Evolutionary conservation across 306 rosid genomes (phyloP).

Genomic region (Quercus wislizeni): DNA sequence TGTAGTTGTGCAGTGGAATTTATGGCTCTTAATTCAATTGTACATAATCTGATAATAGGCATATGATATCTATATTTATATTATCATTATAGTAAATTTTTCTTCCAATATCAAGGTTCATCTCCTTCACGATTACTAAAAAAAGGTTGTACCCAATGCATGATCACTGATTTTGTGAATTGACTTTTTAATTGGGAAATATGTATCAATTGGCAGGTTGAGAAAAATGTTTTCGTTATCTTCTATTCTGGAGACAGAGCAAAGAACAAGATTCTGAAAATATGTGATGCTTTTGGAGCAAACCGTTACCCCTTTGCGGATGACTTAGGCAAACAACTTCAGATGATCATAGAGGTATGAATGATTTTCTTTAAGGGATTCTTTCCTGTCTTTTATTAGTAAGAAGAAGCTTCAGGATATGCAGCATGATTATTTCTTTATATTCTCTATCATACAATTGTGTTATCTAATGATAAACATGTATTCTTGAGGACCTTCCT

Average conservation of each 20-base stretch:
- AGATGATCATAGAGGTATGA: constrained; percentile 64
- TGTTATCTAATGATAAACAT: not conserved
- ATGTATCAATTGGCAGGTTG: constrained; percentile 46
- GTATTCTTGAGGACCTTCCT: not conserved
- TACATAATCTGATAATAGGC: not conserved
- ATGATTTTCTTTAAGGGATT: not conserved
- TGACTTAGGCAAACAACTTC: constrained; percentile 58
- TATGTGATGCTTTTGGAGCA: constrained; percentile 86
- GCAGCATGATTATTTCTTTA: constrained; percentile 2
- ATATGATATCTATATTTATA: not conserved
- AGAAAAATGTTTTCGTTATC: constrained; percentile 77
- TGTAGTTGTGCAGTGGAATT: not conserved
- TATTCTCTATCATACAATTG: not conserved
- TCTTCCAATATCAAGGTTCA: not conserved
- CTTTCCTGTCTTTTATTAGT: constrained; percentile 2
- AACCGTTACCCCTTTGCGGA: constrained; percentile 82
- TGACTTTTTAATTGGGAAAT: constrained; percentile 3
- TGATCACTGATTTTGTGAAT: constrained; percentile 9
- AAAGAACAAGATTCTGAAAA: constrained; percentile 68
- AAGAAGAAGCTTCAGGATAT: constrained; percentile 14
- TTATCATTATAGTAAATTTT: not conserved
- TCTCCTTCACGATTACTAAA: too few relatives aligned
- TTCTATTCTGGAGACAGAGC: constrained; percentile 86
- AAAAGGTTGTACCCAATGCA: not conserved
- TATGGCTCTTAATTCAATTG: not conserved